Conservation (phyloP, 2,329 filamentous ascomycete genomes). For the Arthrobotrys sphaeroides region DNA sequence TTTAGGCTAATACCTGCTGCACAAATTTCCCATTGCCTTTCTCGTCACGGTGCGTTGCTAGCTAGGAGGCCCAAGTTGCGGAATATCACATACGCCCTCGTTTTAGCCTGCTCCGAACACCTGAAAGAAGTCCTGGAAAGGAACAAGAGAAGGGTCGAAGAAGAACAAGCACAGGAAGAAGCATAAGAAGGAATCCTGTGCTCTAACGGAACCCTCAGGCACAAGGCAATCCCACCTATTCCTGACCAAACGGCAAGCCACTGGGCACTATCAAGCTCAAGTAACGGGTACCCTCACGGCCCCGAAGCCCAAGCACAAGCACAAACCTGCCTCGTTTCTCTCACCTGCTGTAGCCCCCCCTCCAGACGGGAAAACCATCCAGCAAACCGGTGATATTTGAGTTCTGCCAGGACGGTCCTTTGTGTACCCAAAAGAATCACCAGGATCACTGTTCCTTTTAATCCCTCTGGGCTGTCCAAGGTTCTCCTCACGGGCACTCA, state of each 20-base stretch:
- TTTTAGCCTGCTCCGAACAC: conserved; percentile 33
- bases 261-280: conserved; percentile 21
- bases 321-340: conserved; percentile 32
- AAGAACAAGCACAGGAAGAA: not conserved
- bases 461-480: conserved; percentile 10
- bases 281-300: conserved; percentile 26
- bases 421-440: conserved; percentile 16
- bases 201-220: conserved; percentile 17
- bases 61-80: conserved; percentile 25
- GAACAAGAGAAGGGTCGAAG: not conserved
- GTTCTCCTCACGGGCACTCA: conserved; percentile 12
- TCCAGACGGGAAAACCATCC: conserved; percentile 12
- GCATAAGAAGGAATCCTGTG: not conserved
- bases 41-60: conserved; percentile 35
- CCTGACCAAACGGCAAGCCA: conserved; percentile 25
- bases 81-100: conserved; percentile 37
- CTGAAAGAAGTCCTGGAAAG: not conserved
- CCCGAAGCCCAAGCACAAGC: conserved; percentile 40
- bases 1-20: conserved; percentile 48
- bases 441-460: conserved; percentile 14
- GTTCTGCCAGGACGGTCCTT: not conserved
- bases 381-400: conserved; percentile 20
- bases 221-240: not conserved
- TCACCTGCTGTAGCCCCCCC: conserved; percentile 7
- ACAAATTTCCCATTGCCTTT: conserved; percentile 34